Evolutionary conservation across 495 filamentous ascomycete genomes (phyloP).

Genomic region (Lasiosphaeria miniovina): DNA sequence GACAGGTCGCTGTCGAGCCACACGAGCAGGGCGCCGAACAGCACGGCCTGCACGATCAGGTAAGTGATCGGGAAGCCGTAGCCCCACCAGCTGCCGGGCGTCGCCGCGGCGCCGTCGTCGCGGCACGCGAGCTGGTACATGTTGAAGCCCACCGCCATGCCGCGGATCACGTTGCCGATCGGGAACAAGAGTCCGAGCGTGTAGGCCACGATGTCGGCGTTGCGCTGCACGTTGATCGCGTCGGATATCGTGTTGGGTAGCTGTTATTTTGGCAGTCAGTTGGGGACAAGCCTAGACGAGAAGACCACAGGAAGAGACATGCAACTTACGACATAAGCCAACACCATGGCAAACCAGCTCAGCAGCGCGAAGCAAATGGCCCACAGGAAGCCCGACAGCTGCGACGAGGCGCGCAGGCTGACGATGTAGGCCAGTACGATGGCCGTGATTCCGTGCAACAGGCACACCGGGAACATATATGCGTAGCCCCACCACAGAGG

Average conservation of each 20-base stretch:
- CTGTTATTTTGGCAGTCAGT: slow-evolving; percentile 45
- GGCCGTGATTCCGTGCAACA: slow-evolving; percentile 67
- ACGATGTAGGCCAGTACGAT: slow-evolving; percentile 67
- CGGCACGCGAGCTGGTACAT: slow-evolving; percentile 66
- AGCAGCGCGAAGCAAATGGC: slow-evolving; percentile 63
- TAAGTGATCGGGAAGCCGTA: slow-evolving; percentile 77
- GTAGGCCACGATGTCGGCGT: slow-evolving; percentile 53
- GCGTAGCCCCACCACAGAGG: slow-evolving; percentile 62
- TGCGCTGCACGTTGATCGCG: slow-evolving; percentile 60
- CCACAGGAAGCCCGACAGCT: slow-evolving; percentile 42
- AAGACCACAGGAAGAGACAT: not conserved
- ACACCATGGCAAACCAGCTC: slow-evolving; percentile 14
- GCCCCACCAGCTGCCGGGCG: slow-evolving; percentile 63
- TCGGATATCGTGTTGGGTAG: slow-evolving; percentile 60
- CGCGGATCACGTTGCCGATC: slow-evolving; percentile 61
- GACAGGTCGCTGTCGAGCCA: slow-evolving; percentile 64
- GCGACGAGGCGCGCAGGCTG: slow-evolving; percentile 51
- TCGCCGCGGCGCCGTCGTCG: slow-evolving; percentile 52
- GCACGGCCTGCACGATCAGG: slow-evolving; percentile 61
- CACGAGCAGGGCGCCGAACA: slow-evolving; percentile 62
- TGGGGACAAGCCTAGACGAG: slow-evolving; percentile 26
- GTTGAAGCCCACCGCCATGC: slow-evolving; percentile 69
- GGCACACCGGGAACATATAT: slow-evolving; percentile 71
- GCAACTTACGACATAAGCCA: slow-evolving; percentile 13
- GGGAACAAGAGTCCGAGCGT: slow-evolving; percentile 65